Evolutionary conservation across 305 asterid genomes (phyloP).

Genomic region (Solanum hybrid): DNA sequence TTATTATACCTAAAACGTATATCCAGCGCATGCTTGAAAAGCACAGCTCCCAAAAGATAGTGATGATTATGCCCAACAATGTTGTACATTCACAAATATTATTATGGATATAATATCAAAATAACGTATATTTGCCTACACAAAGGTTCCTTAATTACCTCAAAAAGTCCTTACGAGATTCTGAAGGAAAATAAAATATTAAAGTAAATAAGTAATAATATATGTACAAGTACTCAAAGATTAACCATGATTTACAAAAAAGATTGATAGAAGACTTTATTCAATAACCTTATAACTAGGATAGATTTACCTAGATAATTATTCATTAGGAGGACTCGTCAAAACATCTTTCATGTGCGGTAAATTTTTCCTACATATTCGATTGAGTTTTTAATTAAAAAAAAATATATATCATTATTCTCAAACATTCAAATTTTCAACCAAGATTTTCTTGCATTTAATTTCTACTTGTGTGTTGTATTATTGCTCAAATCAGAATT

Average conservation of each 20-base stretch:
- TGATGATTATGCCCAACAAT: background rate
- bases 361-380: background rate
- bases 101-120: background rate
- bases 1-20: slow-evolving; percentile 3
- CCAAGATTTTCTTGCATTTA: background rate
- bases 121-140: background rate
- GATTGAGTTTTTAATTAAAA: background rate
- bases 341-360: background rate
- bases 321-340: background rate
- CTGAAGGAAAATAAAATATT: background rate
- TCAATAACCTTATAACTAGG: no score
- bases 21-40: slow-evolving; percentile 6
- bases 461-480: background rate
- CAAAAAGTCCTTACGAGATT: background rate
- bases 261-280: background rate
- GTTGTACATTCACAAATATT: background rate
- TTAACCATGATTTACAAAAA: no score
- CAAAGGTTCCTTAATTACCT: background rate
- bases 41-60: slow-evolving; percentile 2
- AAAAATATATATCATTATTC: background rate
- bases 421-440: background rate
- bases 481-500: background rate
- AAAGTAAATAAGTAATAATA: no score
- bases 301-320: background rate
- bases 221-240: background rate